These are phyloP conservation scores for Coemansia sp. DNA, from an alignment of 192 early-diverging fungal genomes.

Conservation along the genomic window DNA sequence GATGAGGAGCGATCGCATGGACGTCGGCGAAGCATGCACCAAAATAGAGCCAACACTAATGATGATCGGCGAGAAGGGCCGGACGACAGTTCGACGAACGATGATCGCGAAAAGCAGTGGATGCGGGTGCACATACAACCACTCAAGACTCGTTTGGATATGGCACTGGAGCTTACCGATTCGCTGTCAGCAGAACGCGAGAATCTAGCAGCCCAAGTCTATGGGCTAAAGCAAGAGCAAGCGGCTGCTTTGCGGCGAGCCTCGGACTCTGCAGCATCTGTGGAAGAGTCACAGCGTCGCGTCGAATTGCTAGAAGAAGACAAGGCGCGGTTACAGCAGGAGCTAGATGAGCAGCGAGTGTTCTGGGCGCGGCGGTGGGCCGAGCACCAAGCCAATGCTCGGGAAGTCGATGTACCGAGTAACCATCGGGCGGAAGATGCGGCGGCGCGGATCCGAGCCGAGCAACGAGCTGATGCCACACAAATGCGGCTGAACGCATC, in stretches of 20 bases:
- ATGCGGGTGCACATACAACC: slow-evolving; percentile 34
- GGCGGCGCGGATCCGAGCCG: slow-evolving; percentile 37
- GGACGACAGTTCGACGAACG: background rate
- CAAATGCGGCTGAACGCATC: slow-evolving; percentile 21
- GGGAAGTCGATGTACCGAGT: background rate
- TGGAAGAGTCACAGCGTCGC: slow-evolving; percentile 20
- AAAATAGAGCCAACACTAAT: background rate
- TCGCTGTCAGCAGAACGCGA: slow-evolving; percentile 47
- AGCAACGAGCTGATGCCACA: slow-evolving; percentile 29
- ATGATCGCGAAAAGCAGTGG: slow-evolving; percentile 36
- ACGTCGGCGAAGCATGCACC: slow-evolving; percentile 39
- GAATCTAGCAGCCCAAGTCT: slow-evolving; percentile 29
- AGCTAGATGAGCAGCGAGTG: slow-evolving; percentile 35
- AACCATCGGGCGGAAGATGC: slow-evolving; percentile 25
- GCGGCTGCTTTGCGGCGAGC: slow-evolving; percentile 31
- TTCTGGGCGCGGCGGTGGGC: slow-evolving; percentile 40
- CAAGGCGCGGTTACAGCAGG: slow-evolving; percentile 21
- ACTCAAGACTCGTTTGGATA: slow-evolving; percentile 31
- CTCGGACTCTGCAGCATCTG: slow-evolving; percentile 13
- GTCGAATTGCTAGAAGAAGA: slow-evolving; percentile 38
- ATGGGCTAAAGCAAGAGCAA: slow-evolving; percentile 31
- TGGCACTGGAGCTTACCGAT: slow-evolving; percentile 43
- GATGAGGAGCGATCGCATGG: slow-evolving; percentile 29
- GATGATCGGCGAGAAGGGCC: background rate
- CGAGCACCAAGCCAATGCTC: slow-evolving; percentile 16